Base-by-base conservation (phyloP, 192 early-diverging fungal species). In the Cladochytrium replicatum region DNA sequence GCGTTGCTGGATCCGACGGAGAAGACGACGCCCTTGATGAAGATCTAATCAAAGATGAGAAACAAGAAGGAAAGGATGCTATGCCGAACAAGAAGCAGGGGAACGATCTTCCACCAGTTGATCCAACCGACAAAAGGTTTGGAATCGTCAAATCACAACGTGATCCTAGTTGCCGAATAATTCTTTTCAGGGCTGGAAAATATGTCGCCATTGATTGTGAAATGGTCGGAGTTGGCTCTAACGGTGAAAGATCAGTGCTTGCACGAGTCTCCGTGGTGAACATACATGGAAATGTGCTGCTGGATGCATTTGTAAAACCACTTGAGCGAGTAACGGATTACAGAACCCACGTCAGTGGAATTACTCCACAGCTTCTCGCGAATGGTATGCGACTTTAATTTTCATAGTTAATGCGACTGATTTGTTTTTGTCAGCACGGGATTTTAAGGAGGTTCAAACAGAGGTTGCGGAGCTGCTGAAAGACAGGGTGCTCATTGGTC, bases 181-280 rank as follows among this genome's bases (percentile, higher is more conserved):
- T n/a, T n/a, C n/a, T n/a, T n/a, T 37, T 4, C 39, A 81, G 74
- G 48, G 46, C 67, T 21, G 96, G 96, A 32, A 92, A 89, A 57
- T 97, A 80, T 59, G 53, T 99, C 3, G 92, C 84, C 6, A 88
- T 99, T 6, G 96, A 99, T 79, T 99, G 96, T 66, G 96, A 99
- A 68, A 97, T 96, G 93, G 93, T 99, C 22, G 93, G 96, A 27
- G 88, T 88, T 15, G 96, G 93, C 6, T 75, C 75, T 23, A 80
- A 81, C 29, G 96, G 92, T 2, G 61, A 42, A 11, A 58, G 81
- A 25, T 93, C 96, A n/a, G 84, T 80, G 23, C 58, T 99, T 38
- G 96, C 92, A 1, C 72, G 93, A 23, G 86, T 97, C n/a, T 80
- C 75, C 29, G 55, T 99, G 1, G 92, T 97, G 43, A 99, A 99